Percentiles rank a stretch among this genome's conserved stretches.
Evolutionary conservation across 192 early-diverging fungal genomes (phyloP).

Genomic region (Entomortierella beljakovae): DNA sequence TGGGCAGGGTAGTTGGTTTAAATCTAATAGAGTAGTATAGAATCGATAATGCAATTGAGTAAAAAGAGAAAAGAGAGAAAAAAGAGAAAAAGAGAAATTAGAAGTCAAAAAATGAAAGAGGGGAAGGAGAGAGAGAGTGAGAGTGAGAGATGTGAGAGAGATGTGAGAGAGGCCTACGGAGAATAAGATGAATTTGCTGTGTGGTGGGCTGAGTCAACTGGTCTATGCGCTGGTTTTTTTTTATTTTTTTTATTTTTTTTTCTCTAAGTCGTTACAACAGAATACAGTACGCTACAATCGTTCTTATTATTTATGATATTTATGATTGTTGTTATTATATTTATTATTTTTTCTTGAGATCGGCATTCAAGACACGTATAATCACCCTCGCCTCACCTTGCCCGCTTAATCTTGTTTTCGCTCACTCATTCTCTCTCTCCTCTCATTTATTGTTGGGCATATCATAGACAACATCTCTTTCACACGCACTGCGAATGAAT

Average conservation of each 20-base stretch:
- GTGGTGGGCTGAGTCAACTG: conserved; percentile 26
- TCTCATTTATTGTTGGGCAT: no score
- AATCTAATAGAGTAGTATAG: conserved; percentile 12
- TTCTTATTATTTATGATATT: no score
- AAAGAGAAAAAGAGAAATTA: background rate
- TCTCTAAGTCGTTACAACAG: no score
- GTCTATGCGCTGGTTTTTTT: conserved; percentile 15
- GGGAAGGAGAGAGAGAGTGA: conserved; percentile 7
- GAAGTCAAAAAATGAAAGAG: background rate
- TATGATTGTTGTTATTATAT: no score
- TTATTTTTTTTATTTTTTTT: background rate
- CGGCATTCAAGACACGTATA: no score
- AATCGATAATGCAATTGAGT: conserved; percentile 6
- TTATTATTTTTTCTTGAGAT: no score
- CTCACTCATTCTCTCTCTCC: no score
- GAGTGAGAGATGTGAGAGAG: background rate
- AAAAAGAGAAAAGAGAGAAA: background rate
- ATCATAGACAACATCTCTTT: no score
- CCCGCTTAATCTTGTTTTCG: no score
- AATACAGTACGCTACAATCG: no score
- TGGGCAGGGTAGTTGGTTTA: conserved; percentile 6
- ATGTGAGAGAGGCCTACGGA: background rate
- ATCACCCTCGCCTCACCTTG: no score
- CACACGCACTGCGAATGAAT: no score
- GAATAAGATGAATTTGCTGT: conserved; percentile 20